A percentile compares a stretch with the other conserved stretches of the same genome.
phyloP scores from a whole-genome alignment of 2,329 filamentous ascomycete species.

The Cercospora nicotianae region DNA sequence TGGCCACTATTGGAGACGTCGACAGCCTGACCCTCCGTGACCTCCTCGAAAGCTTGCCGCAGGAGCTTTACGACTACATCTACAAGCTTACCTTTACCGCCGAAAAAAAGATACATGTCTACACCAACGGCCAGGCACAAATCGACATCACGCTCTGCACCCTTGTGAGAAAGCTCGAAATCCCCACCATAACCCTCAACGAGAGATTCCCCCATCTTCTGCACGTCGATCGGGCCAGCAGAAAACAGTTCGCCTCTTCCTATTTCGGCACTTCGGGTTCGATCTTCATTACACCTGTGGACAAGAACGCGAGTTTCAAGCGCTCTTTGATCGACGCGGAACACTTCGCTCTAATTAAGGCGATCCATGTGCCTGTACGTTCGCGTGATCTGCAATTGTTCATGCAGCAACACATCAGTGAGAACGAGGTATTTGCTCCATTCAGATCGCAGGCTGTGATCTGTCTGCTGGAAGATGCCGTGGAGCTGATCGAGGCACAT shows the following conservation, averaged over 20 bases:
- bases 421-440: neutral
- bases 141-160: neutral
- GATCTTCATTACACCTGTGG: neutral
- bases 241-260: neutral
- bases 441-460: neutral
- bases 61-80: neutral
- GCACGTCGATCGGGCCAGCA: neutral
- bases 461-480: neutral
- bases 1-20: neutral
- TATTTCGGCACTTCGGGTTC: neutral
- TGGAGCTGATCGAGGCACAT: neutral
- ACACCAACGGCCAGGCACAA: neutral
- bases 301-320: neutral
- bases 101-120: neutral
- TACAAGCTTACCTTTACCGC: neutral
- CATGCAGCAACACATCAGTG: neutral
- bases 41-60: neutral
- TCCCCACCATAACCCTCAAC: neutral
- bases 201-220: neutral
- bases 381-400: neutral
- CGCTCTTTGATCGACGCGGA: neutral
- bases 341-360: neutral
- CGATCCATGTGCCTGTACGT: neutral
- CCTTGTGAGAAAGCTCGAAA: neutral
- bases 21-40: neutral